Evolutionary conservation across 352 stramenopile species (phyloP).

Genomic region (Globisporangium paroecandrum): DNA sequence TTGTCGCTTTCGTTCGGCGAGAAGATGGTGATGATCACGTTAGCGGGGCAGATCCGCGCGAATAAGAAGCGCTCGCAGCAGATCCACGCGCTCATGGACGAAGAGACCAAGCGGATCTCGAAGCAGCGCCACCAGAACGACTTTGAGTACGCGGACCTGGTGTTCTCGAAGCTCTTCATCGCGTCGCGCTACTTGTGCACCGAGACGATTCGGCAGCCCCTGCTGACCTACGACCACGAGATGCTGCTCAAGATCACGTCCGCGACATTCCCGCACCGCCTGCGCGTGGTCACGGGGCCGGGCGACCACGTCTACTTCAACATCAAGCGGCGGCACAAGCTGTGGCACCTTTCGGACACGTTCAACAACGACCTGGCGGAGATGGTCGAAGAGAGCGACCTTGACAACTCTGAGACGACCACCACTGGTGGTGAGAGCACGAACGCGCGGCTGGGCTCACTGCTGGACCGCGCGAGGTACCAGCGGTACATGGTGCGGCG

Average conservation of each 20-base stretch:
- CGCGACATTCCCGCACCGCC: constrained; percentile 19
- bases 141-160: constrained; percentile 24
- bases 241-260: constrained; percentile 20
- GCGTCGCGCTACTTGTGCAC: constrained; percentile 23
- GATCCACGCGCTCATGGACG: constrained; percentile 19
- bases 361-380: constrained; percentile 24
- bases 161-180: constrained; percentile 23
- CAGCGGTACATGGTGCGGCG: constrained; percentile 19
- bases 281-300: constrained; percentile 15
- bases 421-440: not conserved
- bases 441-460: not conserved
- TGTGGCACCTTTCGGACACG: constrained; percentile 20
- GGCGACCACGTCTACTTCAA: constrained; percentile 23
- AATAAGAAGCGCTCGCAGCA: constrained; percentile 10
- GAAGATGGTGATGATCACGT: not conserved
- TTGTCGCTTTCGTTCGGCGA: constrained; percentile 12
- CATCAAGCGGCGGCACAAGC: constrained; percentile 14
- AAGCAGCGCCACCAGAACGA: constrained; percentile 14
- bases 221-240: constrained; percentile 28
- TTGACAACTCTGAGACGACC: not conserved
- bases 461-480: constrained; percentile 5
- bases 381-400: constrained; percentile 10
- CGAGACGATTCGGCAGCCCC: constrained; percentile 22
- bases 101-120: constrained; percentile 17
- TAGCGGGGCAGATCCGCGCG: constrained; percentile 17